Conservation (phyloP, 2,329 filamentous ascomycete genomes). For the Pseudophaeomoniella oleicola region DNA sequence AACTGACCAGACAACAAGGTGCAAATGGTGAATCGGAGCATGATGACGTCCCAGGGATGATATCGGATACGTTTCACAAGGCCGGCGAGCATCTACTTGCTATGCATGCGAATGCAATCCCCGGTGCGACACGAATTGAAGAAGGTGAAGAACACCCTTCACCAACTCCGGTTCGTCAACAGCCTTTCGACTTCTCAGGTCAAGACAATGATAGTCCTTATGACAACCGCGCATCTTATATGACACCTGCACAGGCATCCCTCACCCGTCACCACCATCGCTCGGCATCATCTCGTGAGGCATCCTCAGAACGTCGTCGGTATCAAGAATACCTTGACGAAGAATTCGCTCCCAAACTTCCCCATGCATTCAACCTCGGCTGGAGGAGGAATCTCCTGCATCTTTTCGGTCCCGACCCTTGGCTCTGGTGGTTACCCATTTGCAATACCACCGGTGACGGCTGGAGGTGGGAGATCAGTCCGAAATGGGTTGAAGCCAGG, state of each 20-base stretch:
- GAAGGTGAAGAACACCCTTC: conserved; percentile 55
- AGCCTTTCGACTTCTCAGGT: conserved; percentile 1
- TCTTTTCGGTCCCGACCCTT: conserved; percentile 60
- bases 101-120: conserved; percentile 67
- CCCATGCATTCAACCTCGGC: conserved; percentile 87
- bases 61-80: conserved; percentile 33
- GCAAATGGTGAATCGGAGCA: conserved; percentile 16
- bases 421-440: conserved; percentile 68
- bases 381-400: conserved; percentile 65
- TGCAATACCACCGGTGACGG: conserved; percentile 81
- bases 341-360: conserved; percentile 71
- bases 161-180: conserved; percentile 14
- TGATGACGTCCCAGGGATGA: conserved; percentile 7
- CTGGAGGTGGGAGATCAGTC: conserved; percentile 83
- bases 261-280: conserved; percentile 43
- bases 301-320: conserved; percentile 48
- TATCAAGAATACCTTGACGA: conserved; percentile 80
- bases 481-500: conserved; percentile 59
- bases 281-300: conserved; percentile 34
- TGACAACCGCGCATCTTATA: not conserved
- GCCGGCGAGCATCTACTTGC: conserved; percentile 64
- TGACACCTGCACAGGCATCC: conserved; percentile 26
- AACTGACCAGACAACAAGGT: conserved; percentile 11
- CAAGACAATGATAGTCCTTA: not conserved
- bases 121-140: conserved; percentile 65